Percentiles rank a stretch among this genome's conserved stretches.
phyloP scores from a whole-genome alignment of 805 yeast species.

The Monosporozyma siamensis region DNA sequence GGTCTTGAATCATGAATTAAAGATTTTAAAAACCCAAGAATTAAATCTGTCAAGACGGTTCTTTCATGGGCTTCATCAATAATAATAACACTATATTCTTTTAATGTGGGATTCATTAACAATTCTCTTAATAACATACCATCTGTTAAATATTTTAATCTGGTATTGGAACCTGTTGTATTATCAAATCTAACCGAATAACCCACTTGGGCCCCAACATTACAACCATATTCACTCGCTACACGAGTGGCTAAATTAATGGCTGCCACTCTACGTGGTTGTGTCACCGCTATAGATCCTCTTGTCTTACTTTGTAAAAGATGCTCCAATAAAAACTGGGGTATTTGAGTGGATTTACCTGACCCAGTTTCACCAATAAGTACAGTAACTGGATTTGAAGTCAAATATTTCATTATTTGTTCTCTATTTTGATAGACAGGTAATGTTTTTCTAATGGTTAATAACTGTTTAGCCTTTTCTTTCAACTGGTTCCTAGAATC shows the following conservation, averaged over 20 bases:
- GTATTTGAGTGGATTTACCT: constrained; percentile 95
- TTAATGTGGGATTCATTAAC: constrained; percentile 59
- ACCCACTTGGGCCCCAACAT: constrained; percentile 76
- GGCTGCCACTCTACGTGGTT: constrained; percentile 97
- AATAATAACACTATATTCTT: constrained; percentile 63
- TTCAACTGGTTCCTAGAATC: constrained; percentile 22
- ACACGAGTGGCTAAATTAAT: constrained; percentile 89
- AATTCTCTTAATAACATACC: constrained; percentile 94
- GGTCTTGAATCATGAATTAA: constrained; percentile 42
- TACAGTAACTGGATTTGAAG: constrained; percentile 56
- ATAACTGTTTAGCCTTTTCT: constrained; percentile 34
- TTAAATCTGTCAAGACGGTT: constrained; percentile 80
- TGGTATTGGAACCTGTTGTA: constrained; percentile 48
- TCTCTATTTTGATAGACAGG: constrained; percentile 73
- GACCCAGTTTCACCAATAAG: constrained; percentile 96
- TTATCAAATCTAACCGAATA: constrained; percentile 89
- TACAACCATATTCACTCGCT: constrained; percentile 74
- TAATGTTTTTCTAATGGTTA: constrained; percentile 45
- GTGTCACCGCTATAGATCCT: constrained; percentile 78
- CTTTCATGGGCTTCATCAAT: constrained; percentile 98
- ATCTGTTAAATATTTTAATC: constrained; percentile 81
- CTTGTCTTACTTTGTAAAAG: constrained; percentile 23
- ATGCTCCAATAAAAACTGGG: constrained; percentile 67
- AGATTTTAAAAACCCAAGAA: constrained; percentile 79
- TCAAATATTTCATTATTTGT: constrained; percentile 47